These are phyloP conservation scores for Globisporangium emineosum DNA, from an alignment of 352 stramenopile genomes.

Conservation along the genomic window DNA sequence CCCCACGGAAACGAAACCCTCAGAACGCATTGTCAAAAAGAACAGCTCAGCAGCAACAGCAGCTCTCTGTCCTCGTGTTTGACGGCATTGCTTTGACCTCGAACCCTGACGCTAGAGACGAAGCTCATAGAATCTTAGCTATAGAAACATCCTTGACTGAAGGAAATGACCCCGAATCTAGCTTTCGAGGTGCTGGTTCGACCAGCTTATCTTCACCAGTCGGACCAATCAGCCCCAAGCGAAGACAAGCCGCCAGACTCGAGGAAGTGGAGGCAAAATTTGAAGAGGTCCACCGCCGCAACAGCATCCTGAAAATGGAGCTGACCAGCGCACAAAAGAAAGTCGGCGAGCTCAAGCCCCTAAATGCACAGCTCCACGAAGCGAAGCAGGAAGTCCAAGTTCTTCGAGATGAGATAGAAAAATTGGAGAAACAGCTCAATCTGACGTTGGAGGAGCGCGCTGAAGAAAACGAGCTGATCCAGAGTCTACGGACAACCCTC, in stretches of 20 bases:
- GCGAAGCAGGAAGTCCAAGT: slow-evolving; percentile 30
- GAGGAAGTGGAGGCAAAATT: slow-evolving; percentile 43
- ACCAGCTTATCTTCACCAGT: slow-evolving; percentile 13
- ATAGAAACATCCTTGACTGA: background rate
- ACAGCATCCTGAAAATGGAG: slow-evolving; percentile 42
- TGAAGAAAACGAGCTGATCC: slow-evolving; percentile 53
- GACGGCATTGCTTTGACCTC: background rate
- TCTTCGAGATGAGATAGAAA: slow-evolving; percentile 22
- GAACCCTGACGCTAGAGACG: background rate
- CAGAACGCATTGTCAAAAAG: background rate
- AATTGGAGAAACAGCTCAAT: slow-evolving; percentile 28
- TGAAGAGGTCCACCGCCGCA: slow-evolving; percentile 44
- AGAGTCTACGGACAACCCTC: slow-evolving; percentile 58
- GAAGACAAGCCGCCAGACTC: slow-evolving; percentile 13
- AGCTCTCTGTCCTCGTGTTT: background rate
- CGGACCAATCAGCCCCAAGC: slow-evolving; percentile 20
- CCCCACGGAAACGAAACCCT: slow-evolving; percentile 24
- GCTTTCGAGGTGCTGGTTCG: background rate
- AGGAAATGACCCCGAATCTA: background rate
- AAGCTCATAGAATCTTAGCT: background rate
- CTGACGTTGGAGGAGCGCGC: slow-evolving; percentile 28
- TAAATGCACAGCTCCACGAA: slow-evolving; percentile 38
- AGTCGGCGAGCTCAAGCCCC: slow-evolving; percentile 45
- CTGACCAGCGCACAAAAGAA: slow-evolving; percentile 52
- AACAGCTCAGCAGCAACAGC: background rate